Base-by-base conservation (phyloP, 2,329 filamentous ascomycete genomes). In the Penicillium sp. region DNA sequence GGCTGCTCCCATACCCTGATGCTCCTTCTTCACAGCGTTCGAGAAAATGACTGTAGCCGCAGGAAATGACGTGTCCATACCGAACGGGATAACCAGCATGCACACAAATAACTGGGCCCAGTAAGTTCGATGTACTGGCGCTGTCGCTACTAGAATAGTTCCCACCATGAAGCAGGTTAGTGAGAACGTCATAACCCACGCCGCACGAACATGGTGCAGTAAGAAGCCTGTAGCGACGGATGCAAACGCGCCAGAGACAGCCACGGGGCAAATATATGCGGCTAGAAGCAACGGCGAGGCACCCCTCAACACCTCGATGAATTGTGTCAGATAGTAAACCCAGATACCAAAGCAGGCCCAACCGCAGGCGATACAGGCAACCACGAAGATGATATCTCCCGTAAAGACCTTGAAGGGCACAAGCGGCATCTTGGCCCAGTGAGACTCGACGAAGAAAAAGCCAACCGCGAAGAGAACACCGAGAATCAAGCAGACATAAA, bases 11-110 rank as follows among this genome's bases (percentile, higher is more conserved):
- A 83, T 75, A 5, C 81, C 82, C 61, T 84, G 81, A 51, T 81
- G 76, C 51, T 80, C 71, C 29, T 75, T 72, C 10, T 71, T 62
- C 27, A 81, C 75, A 2, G 75, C 75, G 61, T 88, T 82, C 29
- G 81, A 84, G 9, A 90, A 75, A 29, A 89, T 80, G 13, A 89
- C 67, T 0, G 81, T 87, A 0, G 83, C 85, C 0, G 85, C 83
- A 0, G 87, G 87, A 63, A 88, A 88, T 2, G 79, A 84, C 80
- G 88, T 88, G 67, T 90, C 86, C 82, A 88, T 86, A 2, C 85
- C 85, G 64, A 82, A 86, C 0, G 84, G 81, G 71, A 84, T 85
- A 46, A 89, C 66, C 3, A 88, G 25, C 4, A 84, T 76, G 3
- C 78, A 78, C 10, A 87, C 78, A 66, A 90, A 90, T 0, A 81